phyloP scores from a whole-genome alignment of 1,284 basidiomycete species.

The Xerocomus nothofagi region DNA sequence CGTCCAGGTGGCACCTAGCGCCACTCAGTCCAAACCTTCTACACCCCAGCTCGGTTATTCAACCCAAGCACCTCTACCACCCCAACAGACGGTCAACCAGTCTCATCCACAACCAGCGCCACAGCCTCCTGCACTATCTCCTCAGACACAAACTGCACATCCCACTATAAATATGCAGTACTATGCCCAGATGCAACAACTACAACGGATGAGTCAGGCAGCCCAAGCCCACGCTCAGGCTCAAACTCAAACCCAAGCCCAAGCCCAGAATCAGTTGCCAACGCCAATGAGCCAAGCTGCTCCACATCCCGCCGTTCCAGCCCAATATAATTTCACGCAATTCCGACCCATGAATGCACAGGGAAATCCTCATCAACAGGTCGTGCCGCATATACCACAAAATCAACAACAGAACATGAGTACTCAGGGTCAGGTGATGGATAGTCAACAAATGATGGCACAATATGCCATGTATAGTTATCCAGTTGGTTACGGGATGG shows the following conservation, averaged over 20 bases:
- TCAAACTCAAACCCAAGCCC: conserved; percentile 23
- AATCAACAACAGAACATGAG: conserved; percentile 25
- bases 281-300: conserved; percentile 21
- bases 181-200: conserved; percentile 15
- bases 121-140: conserved; percentile 19
- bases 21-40: conserved; percentile 29
- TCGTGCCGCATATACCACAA: conserved; percentile 23
- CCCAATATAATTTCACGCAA: conserved; percentile 27
- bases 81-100: conserved; percentile 23
- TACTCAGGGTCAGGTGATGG: conserved; percentile 25
- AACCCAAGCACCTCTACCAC: conserved; percentile 14
- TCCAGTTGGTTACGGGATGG: conserved; percentile 32
- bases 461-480: conserved; percentile 36
- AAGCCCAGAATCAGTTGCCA: conserved; percentile 25
- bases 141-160: conserved; percentile 27
- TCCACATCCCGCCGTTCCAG: conserved; percentile 23
- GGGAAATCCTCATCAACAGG: conserved; percentile 28
- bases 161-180: conserved; percentile 16
- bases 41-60: conserved; percentile 31
- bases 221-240: conserved; percentile 23
- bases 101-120: conserved; percentile 18
- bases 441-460: conserved; percentile 33
- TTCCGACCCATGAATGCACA: conserved; percentile 26
- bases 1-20: conserved; percentile 25
- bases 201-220: conserved; percentile 23